Percentiles rank a stretch among this genome's conserved stretches.
Evolutionary conservation across 345 rosid genomes (phyloP).

Genomic region (Nasturtium officinale): DNA sequence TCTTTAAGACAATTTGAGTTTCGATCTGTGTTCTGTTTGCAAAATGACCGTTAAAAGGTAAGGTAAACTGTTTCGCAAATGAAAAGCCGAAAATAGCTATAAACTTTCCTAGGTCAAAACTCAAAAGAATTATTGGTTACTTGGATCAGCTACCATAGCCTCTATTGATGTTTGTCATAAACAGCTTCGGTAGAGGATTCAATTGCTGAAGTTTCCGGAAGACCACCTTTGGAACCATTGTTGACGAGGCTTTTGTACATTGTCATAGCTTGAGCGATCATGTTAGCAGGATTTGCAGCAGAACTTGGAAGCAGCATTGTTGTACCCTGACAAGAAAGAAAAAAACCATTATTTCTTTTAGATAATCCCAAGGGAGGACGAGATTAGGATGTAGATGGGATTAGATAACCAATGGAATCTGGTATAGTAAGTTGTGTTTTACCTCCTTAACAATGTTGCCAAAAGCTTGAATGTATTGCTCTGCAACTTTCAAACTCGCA

Average conservation of each 20-base stretch:
- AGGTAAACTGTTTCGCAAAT: slow-evolving; percentile 25
- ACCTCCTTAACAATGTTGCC: slow-evolving; percentile 92
- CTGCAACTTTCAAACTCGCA: slow-evolving; percentile 79
- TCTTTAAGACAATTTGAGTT: neutral
- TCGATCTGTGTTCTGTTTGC: slow-evolving; percentile 13
- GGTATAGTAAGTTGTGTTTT: slow-evolving; percentile 19
- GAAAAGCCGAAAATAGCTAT: neutral
- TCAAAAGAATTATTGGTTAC: slow-evolving; percentile 21
- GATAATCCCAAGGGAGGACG: slow-evolving; percentile 1
- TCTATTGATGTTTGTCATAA: slow-evolving; percentile 15
- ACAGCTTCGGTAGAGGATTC: slow-evolving; percentile 22
- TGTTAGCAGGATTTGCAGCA: slow-evolving; percentile 63
- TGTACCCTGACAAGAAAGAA: slow-evolving; percentile 56
- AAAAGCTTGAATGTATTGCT: slow-evolving; percentile 80
- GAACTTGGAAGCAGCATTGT: slow-evolving; percentile 88
- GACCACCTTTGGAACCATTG: slow-evolving; percentile 44
- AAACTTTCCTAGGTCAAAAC: neutral
- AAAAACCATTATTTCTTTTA: neutral
- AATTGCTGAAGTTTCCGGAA: slow-evolving; percentile 24
- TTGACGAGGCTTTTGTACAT: slow-evolving; percentile 73
- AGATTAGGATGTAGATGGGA: neutral
- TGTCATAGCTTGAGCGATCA: slow-evolving; percentile 75
- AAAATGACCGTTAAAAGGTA: slow-evolving; percentile 6
- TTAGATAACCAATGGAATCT: neutral
- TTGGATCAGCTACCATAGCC: slow-evolving; percentile 22